Evolutionary conservation across 768 basidiomycete species (phyloP).

Genomic region (Cystofilobasidium bisporidii): DNA sequence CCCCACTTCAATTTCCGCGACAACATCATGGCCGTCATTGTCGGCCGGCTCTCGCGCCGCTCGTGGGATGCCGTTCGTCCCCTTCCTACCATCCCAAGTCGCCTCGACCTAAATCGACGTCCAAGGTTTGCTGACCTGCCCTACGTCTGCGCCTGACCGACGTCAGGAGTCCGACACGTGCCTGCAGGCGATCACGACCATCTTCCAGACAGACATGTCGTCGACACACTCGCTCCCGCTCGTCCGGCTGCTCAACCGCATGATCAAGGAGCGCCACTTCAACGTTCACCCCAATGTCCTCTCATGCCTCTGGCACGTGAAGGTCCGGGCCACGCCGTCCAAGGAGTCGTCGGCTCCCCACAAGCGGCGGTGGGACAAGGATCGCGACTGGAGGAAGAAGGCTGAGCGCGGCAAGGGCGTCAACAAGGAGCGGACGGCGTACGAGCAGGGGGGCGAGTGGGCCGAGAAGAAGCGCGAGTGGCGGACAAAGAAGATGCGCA

Average conservation of each 20-base stretch:
- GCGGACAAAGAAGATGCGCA: slow-evolving; percentile 84
- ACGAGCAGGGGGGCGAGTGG: slow-evolving; percentile 45
- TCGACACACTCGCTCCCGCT: slow-evolving; percentile 74
- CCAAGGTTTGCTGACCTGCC: neutral
- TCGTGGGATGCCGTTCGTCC: slow-evolving; percentile 78
- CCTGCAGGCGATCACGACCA: slow-evolving; percentile 64
- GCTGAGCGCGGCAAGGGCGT: slow-evolving; percentile 28
- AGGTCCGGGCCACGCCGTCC: slow-evolving; percentile 16
- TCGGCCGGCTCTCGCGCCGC: slow-evolving; percentile 69
- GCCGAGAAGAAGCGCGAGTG: slow-evolving; percentile 49
- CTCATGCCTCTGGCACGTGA: slow-evolving; percentile 57
- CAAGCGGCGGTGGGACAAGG: slow-evolving; percentile 28
- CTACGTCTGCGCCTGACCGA: neutral
- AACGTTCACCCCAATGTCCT: slow-evolving; percentile 82
- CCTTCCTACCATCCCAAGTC: neutral
- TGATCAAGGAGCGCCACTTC: slow-evolving; percentile 89
- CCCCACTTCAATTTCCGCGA: slow-evolving; percentile 95
- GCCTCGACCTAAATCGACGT: no score
- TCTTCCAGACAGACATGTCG: slow-evolving; percentile 73
- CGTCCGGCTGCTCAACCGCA: slow-evolving; percentile 82
- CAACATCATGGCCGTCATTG: slow-evolving; percentile 81
- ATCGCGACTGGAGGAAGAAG: slow-evolving; percentile 29
- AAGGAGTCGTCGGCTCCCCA: slow-evolving; percentile 17
- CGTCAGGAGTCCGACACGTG: slow-evolving; percentile 73
- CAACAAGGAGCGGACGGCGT: slow-evolving; percentile 51